Base-by-base conservation (phyloP, 176 grass and related monocot species). In the Oryza meridionalis region DNA sequence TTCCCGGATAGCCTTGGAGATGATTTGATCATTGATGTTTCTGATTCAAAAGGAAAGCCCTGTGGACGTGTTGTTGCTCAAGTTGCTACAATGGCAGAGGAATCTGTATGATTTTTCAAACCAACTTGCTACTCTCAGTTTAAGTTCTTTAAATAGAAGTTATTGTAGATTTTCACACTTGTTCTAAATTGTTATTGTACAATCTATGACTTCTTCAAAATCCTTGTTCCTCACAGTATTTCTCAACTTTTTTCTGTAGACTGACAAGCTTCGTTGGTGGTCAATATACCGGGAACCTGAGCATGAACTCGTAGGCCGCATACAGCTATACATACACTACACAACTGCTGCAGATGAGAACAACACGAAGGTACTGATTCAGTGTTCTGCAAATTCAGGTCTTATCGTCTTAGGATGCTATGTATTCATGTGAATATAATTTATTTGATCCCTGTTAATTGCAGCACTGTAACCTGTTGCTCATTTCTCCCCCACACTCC, bases 1-100 rank as follows among this genome's bases (percentile, higher is more conserved):
- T 99, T 99, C 86, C 96, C 96, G 70, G 93, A 99, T 90, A 99
- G 93, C 86, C 79, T 99, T 75, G 96, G 96, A 55, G 96, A 99
- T 86, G 93, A 99, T 88, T 86, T 99, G 72, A 94, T 94, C 32
- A 87, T 99, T 29, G 93, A 99, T 77, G 77, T 99, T 26, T 92
- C 89, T 81, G 96, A 99, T 94, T 94, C 96, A 67, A 94, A 96
- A 80, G 93, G 89, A 70, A 86, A 89, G 58, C 79, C 80, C 11
- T 94, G 93, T 88, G 96, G 96, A 2, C 91, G 91, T 82, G 96
- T 96, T 63, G 74, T 94, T 77, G 91, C 83, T 79, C 96, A 99
- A 92, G 93, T 99, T 77, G 96, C 91, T 81, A 96, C 81, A 37
- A 92, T 99, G 90, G 88, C 93, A 72, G 96, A 99, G 73, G 91